Conservation (phyloP, 345 rosid genomes). For the Balakata baccata region DNA sequence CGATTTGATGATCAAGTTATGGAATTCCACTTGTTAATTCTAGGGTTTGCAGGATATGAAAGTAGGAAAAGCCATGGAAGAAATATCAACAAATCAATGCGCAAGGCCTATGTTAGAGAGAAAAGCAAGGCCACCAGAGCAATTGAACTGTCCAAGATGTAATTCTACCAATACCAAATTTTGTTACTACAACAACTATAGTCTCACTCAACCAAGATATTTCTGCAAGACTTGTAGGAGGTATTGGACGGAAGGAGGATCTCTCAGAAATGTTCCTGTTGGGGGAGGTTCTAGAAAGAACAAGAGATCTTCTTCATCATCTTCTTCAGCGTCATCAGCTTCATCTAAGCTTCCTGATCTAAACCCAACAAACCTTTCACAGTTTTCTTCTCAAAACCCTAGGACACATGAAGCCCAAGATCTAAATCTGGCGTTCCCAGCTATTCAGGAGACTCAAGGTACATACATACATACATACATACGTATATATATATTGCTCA, state of each 20-base stretch:
- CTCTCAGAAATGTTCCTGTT: slow-evolving; percentile 55
- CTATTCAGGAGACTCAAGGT: slow-evolving; percentile 33
- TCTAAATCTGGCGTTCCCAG: slow-evolving; percentile 44
- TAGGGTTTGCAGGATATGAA: slow-evolving; percentile 31
- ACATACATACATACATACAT: too few species aligned
- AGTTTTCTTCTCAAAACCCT: slow-evolving; percentile 42
- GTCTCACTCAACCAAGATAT: slow-evolving; percentile 32
- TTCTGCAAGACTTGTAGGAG: slow-evolving; percentile 36
- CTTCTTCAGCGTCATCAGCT: slow-evolving; percentile 18
- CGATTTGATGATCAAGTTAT: not conserved
- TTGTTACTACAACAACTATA: slow-evolving; percentile 30
- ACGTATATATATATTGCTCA: too few species aligned
- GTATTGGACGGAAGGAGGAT: slow-evolving; percentile 57
- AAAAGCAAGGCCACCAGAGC: slow-evolving; percentile 31
- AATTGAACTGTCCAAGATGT: slow-evolving; percentile 35
- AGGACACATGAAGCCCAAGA: slow-evolving; percentile 39
- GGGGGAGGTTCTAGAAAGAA: slow-evolving; percentile 58
- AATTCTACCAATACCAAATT: slow-evolving; percentile 28
- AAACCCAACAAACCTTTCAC: slow-evolving; percentile 43
- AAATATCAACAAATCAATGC: slow-evolving; percentile 16
- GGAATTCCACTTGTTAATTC: not conserved
- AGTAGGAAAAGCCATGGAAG: slow-evolving; percentile 26
- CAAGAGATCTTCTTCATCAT: slow-evolving; percentile 33
- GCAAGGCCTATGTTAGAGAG: slow-evolving; percentile 24
- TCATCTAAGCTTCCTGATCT: slow-evolving; percentile 41